Evolutionary conservation across 164 flowering plant species (phyloP).

Genomic region (Taxillus chinensis): DNA sequence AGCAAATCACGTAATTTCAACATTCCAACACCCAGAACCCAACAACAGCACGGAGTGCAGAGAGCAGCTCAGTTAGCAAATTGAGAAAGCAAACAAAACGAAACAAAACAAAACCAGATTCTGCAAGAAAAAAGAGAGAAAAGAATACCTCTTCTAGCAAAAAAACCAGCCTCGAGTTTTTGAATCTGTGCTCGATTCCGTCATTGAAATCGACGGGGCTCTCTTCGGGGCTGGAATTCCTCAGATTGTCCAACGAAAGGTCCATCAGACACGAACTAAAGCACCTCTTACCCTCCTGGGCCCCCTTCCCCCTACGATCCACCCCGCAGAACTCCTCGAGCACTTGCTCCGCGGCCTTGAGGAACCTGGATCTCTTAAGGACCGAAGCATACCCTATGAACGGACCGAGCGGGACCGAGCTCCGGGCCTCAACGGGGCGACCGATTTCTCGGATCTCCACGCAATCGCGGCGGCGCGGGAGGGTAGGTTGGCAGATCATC

Average conservation of each 20-base stretch:
- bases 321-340: constrained; percentile 17
- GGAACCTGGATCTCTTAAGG: constrained; percentile 14
- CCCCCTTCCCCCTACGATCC: not conserved
- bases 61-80: not conserved
- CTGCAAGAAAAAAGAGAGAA: not conserved
- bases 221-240: not conserved
- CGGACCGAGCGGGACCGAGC: constrained; percentile 22
- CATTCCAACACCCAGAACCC: too few species aligned
- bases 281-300: not conserved
- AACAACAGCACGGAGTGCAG: too few species aligned
- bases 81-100: not conserved
- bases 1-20: too few species aligned
- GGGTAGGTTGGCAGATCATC: not conserved
- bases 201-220: constrained; percentile 2
- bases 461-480: not conserved
- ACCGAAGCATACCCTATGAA: constrained; percentile 23
- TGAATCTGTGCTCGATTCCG: not conserved
- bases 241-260: not conserved
- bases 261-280: not conserved
- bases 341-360: constrained; percentile 20
- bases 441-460: not conserved
- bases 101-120: not conserved
- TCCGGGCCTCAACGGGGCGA: constrained; percentile 1
- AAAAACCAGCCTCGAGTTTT: constrained; percentile 10
- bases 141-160: constrained; percentile 22